A percentile compares a stretch with the other conserved stretches of the same genome.
Conservation (phyloP, 768 basidiomycete genomes). For the Auricularia heimuer region DNA sequence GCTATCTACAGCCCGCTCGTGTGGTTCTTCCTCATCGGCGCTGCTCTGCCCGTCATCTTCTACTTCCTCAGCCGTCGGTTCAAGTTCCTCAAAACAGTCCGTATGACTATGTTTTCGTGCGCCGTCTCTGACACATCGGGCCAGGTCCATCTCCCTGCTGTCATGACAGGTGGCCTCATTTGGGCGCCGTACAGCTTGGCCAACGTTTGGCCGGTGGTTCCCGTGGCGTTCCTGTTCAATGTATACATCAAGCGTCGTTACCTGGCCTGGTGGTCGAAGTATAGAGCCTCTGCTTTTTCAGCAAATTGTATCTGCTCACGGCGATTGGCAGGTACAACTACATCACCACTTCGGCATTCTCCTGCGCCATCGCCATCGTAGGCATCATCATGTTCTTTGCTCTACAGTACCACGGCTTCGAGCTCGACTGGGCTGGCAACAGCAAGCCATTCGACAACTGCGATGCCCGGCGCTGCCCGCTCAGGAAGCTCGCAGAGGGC, state of each 20-base stretch:
- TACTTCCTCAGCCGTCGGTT: conserved; percentile 22
- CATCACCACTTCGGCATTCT: conserved; percentile 24
- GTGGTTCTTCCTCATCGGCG: conserved; percentile 27
- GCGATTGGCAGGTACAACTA: conserved; percentile 21
- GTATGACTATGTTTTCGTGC: background rate
- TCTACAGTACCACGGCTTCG: conserved; percentile 12
- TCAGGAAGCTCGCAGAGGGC: conserved; percentile 10
- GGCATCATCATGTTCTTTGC: conserved; percentile 30
- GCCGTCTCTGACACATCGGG: conserved; percentile 6
- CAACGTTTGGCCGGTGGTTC: conserved; percentile 16
- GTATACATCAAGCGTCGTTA: conserved; percentile 16
- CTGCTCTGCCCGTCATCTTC: conserved; percentile 24
- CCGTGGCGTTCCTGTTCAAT: conserved; percentile 18
- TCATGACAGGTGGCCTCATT: conserved; percentile 18
- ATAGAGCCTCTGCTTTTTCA: background rate
- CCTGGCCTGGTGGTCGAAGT: conserved; percentile 21
- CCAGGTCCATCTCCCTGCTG: conserved; percentile 18
- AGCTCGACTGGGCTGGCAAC: conserved; percentile 25
- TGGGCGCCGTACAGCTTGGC: conserved; percentile 17
- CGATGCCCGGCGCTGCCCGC: conserved; percentile 12
- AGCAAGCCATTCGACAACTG: conserved; percentile 10
- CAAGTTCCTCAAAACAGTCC: conserved; percentile 10
- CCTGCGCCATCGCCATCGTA: conserved; percentile 24
- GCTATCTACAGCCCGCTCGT: conserved; percentile 23
- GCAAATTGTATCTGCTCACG: background rate